phyloP scores from a whole-genome alignment of 2,329 filamentous ascomycete species.

The Calycina herbarum region DNA sequence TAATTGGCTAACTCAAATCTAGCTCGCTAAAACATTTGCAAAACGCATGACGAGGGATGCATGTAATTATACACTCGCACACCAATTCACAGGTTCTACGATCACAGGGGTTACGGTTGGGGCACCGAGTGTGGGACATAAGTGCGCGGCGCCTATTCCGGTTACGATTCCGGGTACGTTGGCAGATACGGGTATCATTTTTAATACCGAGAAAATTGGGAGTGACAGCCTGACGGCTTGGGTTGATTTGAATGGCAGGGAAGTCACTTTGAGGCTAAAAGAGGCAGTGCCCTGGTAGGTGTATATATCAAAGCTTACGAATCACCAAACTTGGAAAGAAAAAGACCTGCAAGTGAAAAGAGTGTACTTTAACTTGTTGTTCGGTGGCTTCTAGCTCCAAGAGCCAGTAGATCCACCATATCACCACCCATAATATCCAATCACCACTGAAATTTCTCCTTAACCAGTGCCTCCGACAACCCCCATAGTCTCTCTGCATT shows the following conservation, averaged over 20 bases:
- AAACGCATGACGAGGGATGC: constrained; percentile 41
- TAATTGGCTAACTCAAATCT: not conserved
- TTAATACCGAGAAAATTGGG: constrained; percentile 43
- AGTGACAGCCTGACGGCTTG: constrained; percentile 51
- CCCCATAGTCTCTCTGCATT: too few species aligned
- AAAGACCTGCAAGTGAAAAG: too few species aligned
- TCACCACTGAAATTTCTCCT: too few species aligned
- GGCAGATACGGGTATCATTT: constrained; percentile 9
- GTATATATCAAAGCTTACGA: not conserved
- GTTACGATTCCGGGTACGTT: constrained; percentile 36
- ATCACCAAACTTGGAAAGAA: too few species aligned
- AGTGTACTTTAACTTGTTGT: too few species aligned
- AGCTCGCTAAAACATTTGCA: constrained; percentile 43
- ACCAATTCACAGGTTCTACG: not conserved
- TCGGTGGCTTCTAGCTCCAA: too few species aligned
- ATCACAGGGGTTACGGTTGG: constrained; percentile 39
- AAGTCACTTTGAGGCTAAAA: constrained; percentile 9
- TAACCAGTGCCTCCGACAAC: too few species aligned
- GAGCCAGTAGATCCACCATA: too few species aligned
- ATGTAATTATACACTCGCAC: constrained; percentile 21
- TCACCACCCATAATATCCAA: too few species aligned
- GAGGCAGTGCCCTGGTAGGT: constrained; percentile 11
- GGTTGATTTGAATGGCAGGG: constrained; percentile 44
- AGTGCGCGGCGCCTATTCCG: constrained; percentile 18
- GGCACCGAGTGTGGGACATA: constrained; percentile 37